Base-by-base conservation (phyloP, 2,329 filamentous ascomycete species). In the Tricladium varicosporioides region DNA sequence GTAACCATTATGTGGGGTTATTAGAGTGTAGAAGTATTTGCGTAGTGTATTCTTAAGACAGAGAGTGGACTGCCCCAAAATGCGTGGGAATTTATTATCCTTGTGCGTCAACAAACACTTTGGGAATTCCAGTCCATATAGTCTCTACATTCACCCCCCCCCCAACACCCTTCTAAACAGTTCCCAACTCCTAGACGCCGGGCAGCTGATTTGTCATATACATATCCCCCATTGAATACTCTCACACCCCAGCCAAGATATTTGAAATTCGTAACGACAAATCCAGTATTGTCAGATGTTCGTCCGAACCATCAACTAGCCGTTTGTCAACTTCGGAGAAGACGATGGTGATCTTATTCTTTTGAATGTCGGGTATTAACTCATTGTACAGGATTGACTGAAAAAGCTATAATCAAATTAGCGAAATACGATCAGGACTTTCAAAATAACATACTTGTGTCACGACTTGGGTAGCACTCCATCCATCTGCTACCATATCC, bases 261-360 rank as follows among this genome's bases (percentile, higher is more conserved):
- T 82, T 83, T 0, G 90, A 90, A 75, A 96, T 88, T 68, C 90
- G 86, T 69, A 97, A 78, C 5, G 88, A 81, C 63, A 97, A 71
- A 72, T 99, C 93, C 32, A 99, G 76, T 58, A 97, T 88, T 1
- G 90, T 91, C 19, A 99, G 77, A 71, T 99, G 93, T 75, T 99
- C 94, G 70, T 99, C 94, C 2, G 92, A 89, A 8, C 94, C 94
- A 72, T 99, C 95, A 5, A 96, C 88, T 48, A 99, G 75, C 63
- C 94, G 83, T 79, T 97, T 97, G 71, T 99, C 94, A 27, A 93
- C 81, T 72, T 97, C 92, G 0, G 92, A 97, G 70, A 99, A 99
- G 2, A 93, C 80, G 60, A 90, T 80, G 48, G 93, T 87, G 58
- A 99, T 93, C 71, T 87, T 87, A 70, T 93, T 95, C 76, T 99